Percentiles rank a stretch among this genome's conserved stretches.
Conservation (phyloP, 768 basidiomycete genomes). For the Calocybe gangraenosa region DNA sequence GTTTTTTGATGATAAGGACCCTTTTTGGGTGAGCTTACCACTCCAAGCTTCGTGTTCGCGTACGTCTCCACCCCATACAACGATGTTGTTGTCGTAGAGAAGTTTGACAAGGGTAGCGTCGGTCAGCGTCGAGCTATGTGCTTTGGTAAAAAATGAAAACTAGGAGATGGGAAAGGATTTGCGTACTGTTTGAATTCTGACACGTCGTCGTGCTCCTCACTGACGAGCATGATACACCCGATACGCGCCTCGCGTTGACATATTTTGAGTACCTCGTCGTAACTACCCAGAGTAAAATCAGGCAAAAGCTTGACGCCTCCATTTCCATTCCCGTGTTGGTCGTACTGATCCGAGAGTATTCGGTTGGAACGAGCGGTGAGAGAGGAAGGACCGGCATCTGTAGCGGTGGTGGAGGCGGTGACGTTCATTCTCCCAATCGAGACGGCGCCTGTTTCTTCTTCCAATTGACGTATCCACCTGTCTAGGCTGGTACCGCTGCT, state of each 20-base stretch:
- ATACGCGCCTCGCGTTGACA: slow-evolving; percentile 73
- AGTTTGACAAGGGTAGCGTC: slow-evolving; percentile 65
- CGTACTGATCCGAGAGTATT: too few relatives aligned
- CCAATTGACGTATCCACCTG: slow-evolving; percentile 74
- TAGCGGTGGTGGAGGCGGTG: slow-evolving; percentile 6
- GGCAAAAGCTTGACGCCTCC: slow-evolving; percentile 53
- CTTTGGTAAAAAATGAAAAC: slow-evolving; percentile 1
- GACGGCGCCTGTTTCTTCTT: slow-evolving; percentile 81
- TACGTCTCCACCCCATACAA: slow-evolving; percentile 94
- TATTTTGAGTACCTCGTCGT: slow-evolving; percentile 62
- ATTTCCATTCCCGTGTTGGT: slow-evolving; percentile 15
- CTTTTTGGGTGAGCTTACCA: slow-evolving; percentile 36
- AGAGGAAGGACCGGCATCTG: slow-evolving; percentile 39
- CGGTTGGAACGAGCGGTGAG: slow-evolving; percentile 29
- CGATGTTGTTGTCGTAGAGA: slow-evolving; percentile 67
- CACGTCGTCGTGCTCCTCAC: slow-evolving; percentile 88
- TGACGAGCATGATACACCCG: slow-evolving; percentile 78
- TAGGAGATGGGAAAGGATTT: neutral
- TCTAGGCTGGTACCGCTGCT: slow-evolving; percentile 33
- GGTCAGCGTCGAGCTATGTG: slow-evolving; percentile 64
- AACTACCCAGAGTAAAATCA: slow-evolving; percentile 76
- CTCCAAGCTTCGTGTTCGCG: slow-evolving; percentile 77
- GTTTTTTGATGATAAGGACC: too few relatives aligned
- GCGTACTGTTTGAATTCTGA: slow-evolving; percentile 78
- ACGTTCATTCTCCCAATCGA: slow-evolving; percentile 20